Evolutionary conservation across 2,329 filamentous ascomycete species (phyloP).

Genomic region (Apiospora marii): DNA sequence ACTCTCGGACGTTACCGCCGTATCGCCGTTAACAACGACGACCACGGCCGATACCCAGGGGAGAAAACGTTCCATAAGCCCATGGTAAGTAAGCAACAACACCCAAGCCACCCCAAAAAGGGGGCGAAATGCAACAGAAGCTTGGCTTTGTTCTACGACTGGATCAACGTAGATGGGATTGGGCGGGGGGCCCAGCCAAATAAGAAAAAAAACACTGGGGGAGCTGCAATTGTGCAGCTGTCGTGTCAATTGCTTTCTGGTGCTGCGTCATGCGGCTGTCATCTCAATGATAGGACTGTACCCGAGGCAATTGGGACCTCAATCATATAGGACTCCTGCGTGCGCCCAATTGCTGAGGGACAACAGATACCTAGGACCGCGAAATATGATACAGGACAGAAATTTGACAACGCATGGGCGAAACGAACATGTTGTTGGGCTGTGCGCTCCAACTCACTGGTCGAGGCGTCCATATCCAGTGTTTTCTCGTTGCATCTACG

Average conservation of each 20-base stretch:
- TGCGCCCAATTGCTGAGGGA: slow-evolving; percentile 9
- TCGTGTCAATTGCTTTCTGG: slow-evolving; percentile 20
- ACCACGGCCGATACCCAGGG: not conserved
- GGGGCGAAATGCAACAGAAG: not conserved
- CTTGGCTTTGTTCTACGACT: not conserved
- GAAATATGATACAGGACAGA: not conserved
- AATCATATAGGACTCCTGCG: not conserved
- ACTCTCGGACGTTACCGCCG: slow-evolving; percentile 7
- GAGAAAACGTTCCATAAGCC: not conserved
- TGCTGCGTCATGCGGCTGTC: slow-evolving; percentile 18
- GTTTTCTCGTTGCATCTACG: not conserved
- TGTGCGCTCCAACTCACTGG: not conserved
- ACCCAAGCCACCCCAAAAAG: not conserved
- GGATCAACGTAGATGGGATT: slow-evolving; percentile 4
- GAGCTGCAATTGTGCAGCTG: not conserved
- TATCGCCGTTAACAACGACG: slow-evolving; percentile 12
- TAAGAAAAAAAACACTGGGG: not conserved
- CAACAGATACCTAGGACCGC: slow-evolving; percentile 3
- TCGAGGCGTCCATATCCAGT: not conserved
- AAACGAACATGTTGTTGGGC: not conserved
- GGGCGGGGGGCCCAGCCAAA: not conserved
- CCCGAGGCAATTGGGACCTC: not conserved
- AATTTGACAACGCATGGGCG: slow-evolving; percentile 15
- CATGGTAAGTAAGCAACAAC: not conserved
- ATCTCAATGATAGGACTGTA: slow-evolving; percentile 7